phyloP scores from a whole-genome alignment of 2,329 filamentous ascomycete genomes.

The Colletotrichum melonis region DNA sequence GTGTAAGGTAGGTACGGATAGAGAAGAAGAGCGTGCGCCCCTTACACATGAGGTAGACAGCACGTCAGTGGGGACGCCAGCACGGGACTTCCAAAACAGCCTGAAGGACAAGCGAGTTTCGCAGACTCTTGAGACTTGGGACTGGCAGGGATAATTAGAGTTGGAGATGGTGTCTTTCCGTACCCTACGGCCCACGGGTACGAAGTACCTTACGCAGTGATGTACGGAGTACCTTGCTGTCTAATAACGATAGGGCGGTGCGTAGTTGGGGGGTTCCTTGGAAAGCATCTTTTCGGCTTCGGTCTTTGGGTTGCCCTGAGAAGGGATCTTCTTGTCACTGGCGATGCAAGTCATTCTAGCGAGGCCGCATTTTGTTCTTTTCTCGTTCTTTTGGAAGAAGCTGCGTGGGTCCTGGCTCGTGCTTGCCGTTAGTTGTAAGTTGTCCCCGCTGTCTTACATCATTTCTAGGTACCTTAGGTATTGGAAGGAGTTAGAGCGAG shows the following conservation, averaged over 20 bases:
- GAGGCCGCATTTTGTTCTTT: background rate
- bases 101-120: conserved; percentile 55
- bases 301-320: background rate
- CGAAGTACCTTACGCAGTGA: too few species aligned
- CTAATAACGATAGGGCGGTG: background rate
- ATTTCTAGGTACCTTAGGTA: background rate
- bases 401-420: background rate
- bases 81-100: conserved; percentile 45
- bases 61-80: conserved; percentile 21
- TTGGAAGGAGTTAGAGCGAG: background rate
- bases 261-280: background rate
- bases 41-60: background rate
- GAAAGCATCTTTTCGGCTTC: background rate
- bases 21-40: conserved; percentile 12
- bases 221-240: background rate
- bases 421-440: background rate
- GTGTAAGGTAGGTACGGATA: too few species aligned
- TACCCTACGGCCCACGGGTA: background rate
- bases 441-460: background rate
- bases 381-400: conserved; percentile 10
- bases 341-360: conserved; percentile 18
- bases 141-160: conserved; percentile 35
- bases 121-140: conserved; percentile 40
- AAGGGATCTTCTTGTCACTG: conserved; percentile 7
- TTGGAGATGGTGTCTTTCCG: conserved; percentile 14